These are phyloP conservation scores for Sungouiella thailandica DNA, from an alignment of 805 yeast genomes.

Conservation along the genomic window DNA sequence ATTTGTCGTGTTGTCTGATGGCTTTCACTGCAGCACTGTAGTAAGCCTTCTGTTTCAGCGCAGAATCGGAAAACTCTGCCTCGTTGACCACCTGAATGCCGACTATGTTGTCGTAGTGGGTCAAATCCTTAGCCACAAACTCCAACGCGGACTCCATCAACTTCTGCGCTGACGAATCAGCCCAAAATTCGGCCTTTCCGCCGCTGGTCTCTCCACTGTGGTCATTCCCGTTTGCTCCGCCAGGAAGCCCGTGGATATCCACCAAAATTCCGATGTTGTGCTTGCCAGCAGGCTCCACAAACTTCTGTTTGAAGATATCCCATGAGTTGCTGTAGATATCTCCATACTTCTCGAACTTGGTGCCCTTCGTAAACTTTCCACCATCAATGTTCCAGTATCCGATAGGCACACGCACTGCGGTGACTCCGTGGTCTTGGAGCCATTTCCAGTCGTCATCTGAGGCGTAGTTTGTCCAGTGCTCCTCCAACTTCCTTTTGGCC, in stretches of 20 bases:
- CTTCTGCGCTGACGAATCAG: constrained; percentile 32
- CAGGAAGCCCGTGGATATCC: constrained; percentile 87
- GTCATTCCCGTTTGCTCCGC: constrained; percentile 83
- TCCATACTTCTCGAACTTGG: constrained; percentile 55
- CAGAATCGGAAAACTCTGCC: constrained; percentile 57
- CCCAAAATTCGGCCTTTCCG: constrained; percentile 64
- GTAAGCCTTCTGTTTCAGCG: constrained; percentile 49
- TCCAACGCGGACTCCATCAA: constrained; percentile 48
- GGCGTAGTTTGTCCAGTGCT: constrained; percentile 64
- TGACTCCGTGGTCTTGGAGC: constrained; percentile 63
- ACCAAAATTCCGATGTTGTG: constrained; percentile 69
- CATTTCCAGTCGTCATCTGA: constrained; percentile 75
- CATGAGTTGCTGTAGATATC: constrained; percentile 71
- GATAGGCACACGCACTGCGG: constrained; percentile 77
- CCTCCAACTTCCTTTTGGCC: constrained; percentile 49
- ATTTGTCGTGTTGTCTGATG: constrained; percentile 51
- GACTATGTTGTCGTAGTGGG: constrained; percentile 57
- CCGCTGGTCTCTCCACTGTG: constrained; percentile 67
- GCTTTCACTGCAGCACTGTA: constrained; percentile 59
- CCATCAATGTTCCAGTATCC: constrained; percentile 88
- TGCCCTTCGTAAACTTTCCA: constrained; percentile 51
- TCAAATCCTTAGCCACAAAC: constrained; percentile 59
- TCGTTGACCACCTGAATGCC: constrained; percentile 89
- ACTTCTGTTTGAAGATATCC: constrained; percentile 48
- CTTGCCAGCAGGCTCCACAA: constrained; percentile 55